Conservation (phyloP, 73 alveolate species). For the Paramecium sexaurelia region DNA sequence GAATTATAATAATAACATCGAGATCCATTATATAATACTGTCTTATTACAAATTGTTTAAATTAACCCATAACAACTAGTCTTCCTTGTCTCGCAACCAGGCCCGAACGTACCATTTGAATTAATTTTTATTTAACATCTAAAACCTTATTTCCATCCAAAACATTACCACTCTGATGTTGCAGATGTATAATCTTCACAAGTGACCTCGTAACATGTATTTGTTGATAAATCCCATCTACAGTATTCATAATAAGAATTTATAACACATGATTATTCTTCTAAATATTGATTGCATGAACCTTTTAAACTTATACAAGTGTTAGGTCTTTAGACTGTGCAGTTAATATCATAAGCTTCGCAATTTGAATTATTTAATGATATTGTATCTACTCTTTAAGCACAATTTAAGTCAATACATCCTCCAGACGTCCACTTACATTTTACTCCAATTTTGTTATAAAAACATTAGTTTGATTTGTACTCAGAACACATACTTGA, state of each 20-base stretch:
- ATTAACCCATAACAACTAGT: neutral
- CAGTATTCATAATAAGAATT: neutral
- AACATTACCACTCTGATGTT: neutral
- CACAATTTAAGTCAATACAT: neutral
- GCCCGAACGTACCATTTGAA: neutral
- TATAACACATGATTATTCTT: neutral
- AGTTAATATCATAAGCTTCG: neutral
- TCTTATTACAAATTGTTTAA: neutral
- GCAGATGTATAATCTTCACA: neutral
- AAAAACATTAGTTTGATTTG: neutral
- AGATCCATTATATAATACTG: neutral
- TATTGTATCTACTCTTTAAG: neutral
- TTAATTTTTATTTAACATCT: neutral
- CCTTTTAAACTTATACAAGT: neutral
- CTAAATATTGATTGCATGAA: neutral
- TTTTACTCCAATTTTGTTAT: neutral
- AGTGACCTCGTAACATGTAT: neutral
- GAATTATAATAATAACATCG: neutral
- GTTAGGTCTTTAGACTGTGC: neutral
- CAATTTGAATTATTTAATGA: neutral
- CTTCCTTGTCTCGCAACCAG: neutral
- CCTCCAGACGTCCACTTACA: neutral
- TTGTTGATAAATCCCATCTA: neutral
- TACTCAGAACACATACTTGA: neutral
- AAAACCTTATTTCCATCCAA: neutral